Conservation (phyloP, 169 alveolate genomes). For the Sarcocystis neurona region DNA sequence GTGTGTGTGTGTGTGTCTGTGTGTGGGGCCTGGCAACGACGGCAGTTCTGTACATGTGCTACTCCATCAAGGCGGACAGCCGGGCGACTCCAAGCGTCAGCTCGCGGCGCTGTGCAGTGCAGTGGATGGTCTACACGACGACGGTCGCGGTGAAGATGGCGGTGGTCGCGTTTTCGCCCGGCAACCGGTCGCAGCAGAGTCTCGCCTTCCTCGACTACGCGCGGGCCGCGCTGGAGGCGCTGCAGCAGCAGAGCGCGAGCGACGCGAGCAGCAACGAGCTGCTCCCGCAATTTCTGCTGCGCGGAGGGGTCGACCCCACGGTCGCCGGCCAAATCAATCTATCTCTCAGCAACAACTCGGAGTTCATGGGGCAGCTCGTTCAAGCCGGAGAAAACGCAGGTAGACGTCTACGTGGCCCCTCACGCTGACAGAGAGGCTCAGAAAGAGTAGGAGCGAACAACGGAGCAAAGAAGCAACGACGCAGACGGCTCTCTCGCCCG, state of each 20-base stretch:
- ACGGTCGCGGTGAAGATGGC: conserved; percentile 15
- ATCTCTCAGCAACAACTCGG: background rate
- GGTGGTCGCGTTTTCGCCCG: background rate
- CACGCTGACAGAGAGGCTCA: background rate
- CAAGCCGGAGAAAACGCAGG: conserved; percentile 21
- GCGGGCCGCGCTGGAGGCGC: background rate
- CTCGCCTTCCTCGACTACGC: background rate
- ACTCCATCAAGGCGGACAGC: conserved; percentile 9
- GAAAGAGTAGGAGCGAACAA: background rate
- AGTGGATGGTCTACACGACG: conserved; percentile 10
- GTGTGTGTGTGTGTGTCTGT: background rate
- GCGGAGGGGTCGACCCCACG: background rate
- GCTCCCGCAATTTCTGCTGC: background rate
- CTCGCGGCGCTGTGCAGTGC: conserved; percentile 24
- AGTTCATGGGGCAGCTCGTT: background rate
- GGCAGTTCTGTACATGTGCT: conserved; percentile 15
- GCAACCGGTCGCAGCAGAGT: background rate
- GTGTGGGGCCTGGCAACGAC: background rate
- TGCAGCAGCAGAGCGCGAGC: background rate
- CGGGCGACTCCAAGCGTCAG: background rate
- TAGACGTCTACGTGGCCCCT: background rate
- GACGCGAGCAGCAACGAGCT: background rate
- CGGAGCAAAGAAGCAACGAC: too few relatives aligned
- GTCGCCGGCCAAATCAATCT: background rate
- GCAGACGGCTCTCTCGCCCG: too few relatives aligned